Evolutionary conservation across 768 basidiomycete species (phyloP).

Genomic region (Boletus bicolor): DNA sequence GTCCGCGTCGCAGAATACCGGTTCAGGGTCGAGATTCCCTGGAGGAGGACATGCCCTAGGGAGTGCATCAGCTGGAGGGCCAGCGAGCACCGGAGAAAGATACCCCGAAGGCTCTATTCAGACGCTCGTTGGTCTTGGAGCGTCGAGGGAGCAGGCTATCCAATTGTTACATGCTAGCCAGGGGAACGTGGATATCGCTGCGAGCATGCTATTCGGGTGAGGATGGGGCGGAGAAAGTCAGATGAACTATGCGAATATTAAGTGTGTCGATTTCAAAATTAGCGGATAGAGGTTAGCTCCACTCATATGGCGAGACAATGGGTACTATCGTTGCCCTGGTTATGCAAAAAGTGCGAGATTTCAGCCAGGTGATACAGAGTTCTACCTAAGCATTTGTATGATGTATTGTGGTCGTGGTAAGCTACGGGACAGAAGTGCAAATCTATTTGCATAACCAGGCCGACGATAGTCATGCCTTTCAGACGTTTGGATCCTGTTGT

Average conservation of each 20-base stretch:
- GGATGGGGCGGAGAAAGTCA: neutral
- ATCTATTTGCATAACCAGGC: no score
- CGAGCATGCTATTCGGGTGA: constrained; percentile 73
- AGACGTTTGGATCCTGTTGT: no score
- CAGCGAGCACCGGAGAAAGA: constrained; percentile 47
- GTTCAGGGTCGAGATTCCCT: constrained; percentile 47
- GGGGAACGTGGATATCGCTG: constrained; percentile 87
- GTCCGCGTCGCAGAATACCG: constrained; percentile 41
- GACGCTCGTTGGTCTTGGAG: constrained; percentile 75
- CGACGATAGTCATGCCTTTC: no score
- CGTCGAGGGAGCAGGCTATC: constrained; percentile 72
- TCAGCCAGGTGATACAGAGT: no score
- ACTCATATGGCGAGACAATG: no score
- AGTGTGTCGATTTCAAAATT: neutral
- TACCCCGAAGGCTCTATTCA: constrained; percentile 59
- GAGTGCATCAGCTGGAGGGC: constrained; percentile 30
- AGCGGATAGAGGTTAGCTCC: neutral
- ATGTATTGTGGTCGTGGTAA: no score
- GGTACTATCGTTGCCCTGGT: no score
- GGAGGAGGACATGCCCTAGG: constrained; percentile 67
- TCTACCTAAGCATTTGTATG: no score
- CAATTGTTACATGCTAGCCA: constrained; percentile 71
- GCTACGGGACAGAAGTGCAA: no score
- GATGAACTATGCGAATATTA: neutral
- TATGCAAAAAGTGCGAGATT: no score